phyloP scores from a whole-genome alignment of 2,329 filamentous ascomycete species.

The Ascochyta pisi region DNA sequence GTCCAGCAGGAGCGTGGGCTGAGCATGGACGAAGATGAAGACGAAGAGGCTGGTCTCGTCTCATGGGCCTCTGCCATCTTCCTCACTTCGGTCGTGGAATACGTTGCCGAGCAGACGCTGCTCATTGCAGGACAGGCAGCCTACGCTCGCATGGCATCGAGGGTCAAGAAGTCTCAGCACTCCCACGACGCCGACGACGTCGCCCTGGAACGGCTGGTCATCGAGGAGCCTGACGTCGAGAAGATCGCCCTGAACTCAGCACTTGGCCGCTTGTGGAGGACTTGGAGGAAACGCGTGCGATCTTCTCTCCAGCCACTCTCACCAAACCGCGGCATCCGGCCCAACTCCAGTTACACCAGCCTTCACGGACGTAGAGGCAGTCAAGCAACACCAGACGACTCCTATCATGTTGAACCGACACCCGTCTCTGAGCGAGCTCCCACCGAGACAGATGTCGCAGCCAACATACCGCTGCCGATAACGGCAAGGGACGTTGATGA shows the following conservation, averaged over 20 bases:
- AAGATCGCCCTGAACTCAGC: slow-evolving; percentile 89
- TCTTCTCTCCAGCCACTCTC: slow-evolving; percentile 36
- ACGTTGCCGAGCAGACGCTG: slow-evolving; percentile 88
- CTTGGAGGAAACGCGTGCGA: slow-evolving; percentile 88
- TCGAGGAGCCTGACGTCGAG: slow-evolving; percentile 92
- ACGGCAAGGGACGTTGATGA: slow-evolving; percentile 74
- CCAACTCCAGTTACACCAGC: slow-evolving; percentile 39
- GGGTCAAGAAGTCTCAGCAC: slow-evolving; percentile 46
- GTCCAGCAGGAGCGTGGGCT: slow-evolving; percentile 74
- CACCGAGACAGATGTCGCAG: slow-evolving; percentile 57
- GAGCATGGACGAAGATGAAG: slow-evolving; percentile 60
- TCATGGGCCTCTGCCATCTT: slow-evolving; percentile 95
- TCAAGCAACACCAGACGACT: slow-evolving; percentile 38
- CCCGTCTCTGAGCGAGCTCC: slow-evolving; percentile 52
- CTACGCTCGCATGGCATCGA: slow-evolving; percentile 64
- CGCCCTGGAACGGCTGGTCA: slow-evolving; percentile 71
- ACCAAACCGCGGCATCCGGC: slow-evolving; percentile 36
- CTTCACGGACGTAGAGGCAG: slow-evolving; percentile 40
- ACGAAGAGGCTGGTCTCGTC: slow-evolving; percentile 59
- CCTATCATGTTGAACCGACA: slow-evolving; percentile 27
- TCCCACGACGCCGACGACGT: slow-evolving; percentile 60
- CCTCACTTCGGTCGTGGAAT: slow-evolving; percentile 91
- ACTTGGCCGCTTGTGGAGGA: slow-evolving; percentile 87
- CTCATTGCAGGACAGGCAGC: slow-evolving; percentile 87
- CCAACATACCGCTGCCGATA: slow-evolving; percentile 72